Percentiles rank a stretch among this genome's conserved stretches.
phyloP scores from a whole-genome alignment of 371 early-diverging fungal genomes.

The Cokeromyces recurvatus region DNA sequence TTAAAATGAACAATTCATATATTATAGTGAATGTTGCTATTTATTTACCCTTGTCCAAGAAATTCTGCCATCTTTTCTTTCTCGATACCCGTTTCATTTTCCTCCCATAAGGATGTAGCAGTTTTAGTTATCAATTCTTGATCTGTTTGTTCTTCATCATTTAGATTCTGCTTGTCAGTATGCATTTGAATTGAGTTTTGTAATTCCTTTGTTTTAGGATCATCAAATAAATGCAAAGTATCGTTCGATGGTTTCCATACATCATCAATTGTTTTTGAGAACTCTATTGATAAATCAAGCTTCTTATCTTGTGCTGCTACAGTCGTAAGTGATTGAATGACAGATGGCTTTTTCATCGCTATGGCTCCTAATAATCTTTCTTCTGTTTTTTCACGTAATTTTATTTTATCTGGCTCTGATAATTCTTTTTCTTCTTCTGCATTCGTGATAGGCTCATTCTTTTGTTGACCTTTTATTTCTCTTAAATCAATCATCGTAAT shows the following conservation, averaged over 20 bases:
- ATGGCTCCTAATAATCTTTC: neutral
- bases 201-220: slow-evolving; percentile 1
- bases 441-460: too few relatives aligned
- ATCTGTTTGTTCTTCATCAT: neutral
- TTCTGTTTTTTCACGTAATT: slow-evolving; percentile 13
- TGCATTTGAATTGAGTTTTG: neutral
- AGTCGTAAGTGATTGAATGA: neutral
- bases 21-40: too few relatives aligned
- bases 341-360: neutral
- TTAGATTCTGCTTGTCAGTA: neutral
- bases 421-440: slow-evolving; percentile 8
- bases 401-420: slow-evolving; percentile 7
- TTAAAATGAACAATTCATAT: neutral
- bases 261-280: slow-evolving; percentile 20
- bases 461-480: too few relatives aligned
- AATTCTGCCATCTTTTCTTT: slow-evolving; percentile 28
- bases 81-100: slow-evolving; percentile 16
- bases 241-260: slow-evolving; percentile 16
- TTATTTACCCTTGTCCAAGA: slow-evolving; percentile 28
- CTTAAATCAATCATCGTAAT: too few relatives aligned
- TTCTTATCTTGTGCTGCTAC: neutral
- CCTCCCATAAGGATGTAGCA: slow-evolving; percentile 20
- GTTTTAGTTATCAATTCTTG: slow-evolving; percentile 11
- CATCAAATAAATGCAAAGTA: slow-evolving; percentile 2
- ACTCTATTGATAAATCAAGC: neutral